Evolutionary conservation across 2,329 filamentous ascomycete species (phyloP).

Genomic region (Magnaporthiopsis rhizophila): DNA sequence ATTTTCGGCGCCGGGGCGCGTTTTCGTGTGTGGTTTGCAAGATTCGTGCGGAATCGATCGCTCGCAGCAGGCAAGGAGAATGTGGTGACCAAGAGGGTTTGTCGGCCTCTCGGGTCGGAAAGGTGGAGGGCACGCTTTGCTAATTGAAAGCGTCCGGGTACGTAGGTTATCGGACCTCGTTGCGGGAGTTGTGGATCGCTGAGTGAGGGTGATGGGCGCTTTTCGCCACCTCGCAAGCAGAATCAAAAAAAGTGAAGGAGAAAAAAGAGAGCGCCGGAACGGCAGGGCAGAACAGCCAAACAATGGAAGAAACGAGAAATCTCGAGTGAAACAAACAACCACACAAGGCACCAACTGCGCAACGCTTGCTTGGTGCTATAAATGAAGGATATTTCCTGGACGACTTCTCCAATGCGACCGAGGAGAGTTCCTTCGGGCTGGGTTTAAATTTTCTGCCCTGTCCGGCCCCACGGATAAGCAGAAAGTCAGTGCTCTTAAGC

Average conservation of each 20-base stretch:
- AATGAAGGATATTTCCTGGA: background rate
- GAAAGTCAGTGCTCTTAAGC: background rate
- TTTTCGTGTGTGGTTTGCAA: background rate
- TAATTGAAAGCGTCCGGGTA: background rate
- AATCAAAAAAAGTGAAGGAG: background rate
- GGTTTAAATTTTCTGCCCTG: background rate
- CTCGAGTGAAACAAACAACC: background rate
- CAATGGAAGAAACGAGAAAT: background rate
- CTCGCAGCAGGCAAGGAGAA: background rate
- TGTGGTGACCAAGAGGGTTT: background rate
- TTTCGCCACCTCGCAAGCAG: background rate
- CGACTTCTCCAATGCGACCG: background rate
- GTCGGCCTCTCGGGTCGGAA: background rate
- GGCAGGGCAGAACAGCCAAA: background rate
- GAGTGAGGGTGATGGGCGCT: no score
- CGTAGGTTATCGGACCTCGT: background rate
- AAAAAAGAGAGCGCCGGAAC: background rate
- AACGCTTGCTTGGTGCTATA: background rate
- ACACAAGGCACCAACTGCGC: no score
- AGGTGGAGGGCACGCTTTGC: background rate
- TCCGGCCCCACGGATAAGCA: background rate
- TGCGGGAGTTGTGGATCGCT: background rate
- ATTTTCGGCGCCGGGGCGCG: conserved; percentile 38
- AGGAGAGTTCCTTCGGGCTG: background rate
- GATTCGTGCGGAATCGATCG: background rate